Evolutionary conservation across 2,329 filamentous ascomycete genomes (phyloP), one percentile per base, ranked within the genome.

Genomic region (Colletotrichum truncatum): DNA sequence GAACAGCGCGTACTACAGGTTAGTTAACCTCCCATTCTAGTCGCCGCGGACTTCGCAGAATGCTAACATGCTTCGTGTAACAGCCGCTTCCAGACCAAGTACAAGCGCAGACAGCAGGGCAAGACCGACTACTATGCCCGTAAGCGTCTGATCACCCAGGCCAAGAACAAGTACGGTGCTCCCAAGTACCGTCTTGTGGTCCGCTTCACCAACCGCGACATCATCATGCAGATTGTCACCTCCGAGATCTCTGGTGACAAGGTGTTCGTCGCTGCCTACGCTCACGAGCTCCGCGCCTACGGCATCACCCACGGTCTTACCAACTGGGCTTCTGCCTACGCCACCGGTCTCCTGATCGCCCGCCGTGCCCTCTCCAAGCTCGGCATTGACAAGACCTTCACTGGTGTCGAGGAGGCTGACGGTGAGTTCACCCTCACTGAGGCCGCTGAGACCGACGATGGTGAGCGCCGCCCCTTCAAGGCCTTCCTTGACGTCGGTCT

Each of bases 81-180:
- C 81, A 97, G 94, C 83, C 94, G 96, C 85, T 99, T 92, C 90
- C 96, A 99, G 89, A 98, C 96, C 82, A 99, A 99, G 92, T 99
- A 98, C 93, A 96, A 94, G 89, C 94, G 96, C 82, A 91, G 96
- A 85, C 90, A 93, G 75, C 81, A 91, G 79, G 96, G 96, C 82
- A 99, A 99, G 93, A 99, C 96, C 87, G 96, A 99, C 84, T 99
- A 99, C 93, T 98, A 98, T 84, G 96, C 96, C 81, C 95, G 96
- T 84, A 98, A 98, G 93, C 92, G 96, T 80, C 89, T 99, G 84
- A 96, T 98, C 89, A 94, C 93, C 87, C 96, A 99, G 90, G 96
- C 96, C 87, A 99, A 98, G 93, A 99, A 99, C 93, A 99, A 99
- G 92, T 99, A 98, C 92, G 97, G 97, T 87, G 92, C 96, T 71